Conservation (phyloP, 1,284 basidiomycete genomes). For the Cryptococcus sp. region DNA sequence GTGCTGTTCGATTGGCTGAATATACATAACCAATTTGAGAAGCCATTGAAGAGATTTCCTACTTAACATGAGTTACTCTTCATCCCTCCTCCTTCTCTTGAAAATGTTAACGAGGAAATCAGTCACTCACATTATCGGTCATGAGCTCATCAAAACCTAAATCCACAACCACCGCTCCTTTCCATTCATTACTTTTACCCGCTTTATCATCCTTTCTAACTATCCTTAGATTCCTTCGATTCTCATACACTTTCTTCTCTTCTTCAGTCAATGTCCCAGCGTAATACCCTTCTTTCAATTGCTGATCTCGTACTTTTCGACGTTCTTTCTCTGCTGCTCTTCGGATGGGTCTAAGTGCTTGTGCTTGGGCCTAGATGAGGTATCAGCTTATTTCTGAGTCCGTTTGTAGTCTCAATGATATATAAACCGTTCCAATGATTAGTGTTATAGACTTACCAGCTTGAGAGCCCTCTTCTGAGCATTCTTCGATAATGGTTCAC, state of each 20-base stretch:
- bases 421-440: too few relatives aligned
- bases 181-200: constrained; percentile 38
- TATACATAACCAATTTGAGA: constrained; percentile 88
- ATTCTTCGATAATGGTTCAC: constrained; percentile 27
- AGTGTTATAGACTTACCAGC: constrained; percentile 20
- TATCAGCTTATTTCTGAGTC: neutral
- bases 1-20: constrained; percentile 70
- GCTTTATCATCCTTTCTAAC: constrained; percentile 45
- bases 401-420: too few relatives aligned
- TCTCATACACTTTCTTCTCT: constrained; percentile 21
- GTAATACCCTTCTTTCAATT: constrained; percentile 21
- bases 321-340: constrained; percentile 31
- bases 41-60: constrained; percentile 84
- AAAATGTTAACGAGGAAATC: neutral
- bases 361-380: constrained; percentile 15
- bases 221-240: neutral
- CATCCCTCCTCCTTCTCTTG: too few relatives aligned
- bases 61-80: constrained; percentile 1
- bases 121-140: constrained; percentile 75
- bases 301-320: constrained; percentile 14
- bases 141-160: constrained; percentile 92
- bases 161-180: constrained; percentile 78
- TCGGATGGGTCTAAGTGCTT: constrained; percentile 27
- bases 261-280: constrained; percentile 31
- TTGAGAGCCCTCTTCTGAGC: constrained; percentile 32